Percentiles rank a stretch among this genome's conserved stretches.
Evolutionary conservation across 495 filamentous ascomycete species (phyloP).

Genomic region (Aspergillus hancockii): DNA sequence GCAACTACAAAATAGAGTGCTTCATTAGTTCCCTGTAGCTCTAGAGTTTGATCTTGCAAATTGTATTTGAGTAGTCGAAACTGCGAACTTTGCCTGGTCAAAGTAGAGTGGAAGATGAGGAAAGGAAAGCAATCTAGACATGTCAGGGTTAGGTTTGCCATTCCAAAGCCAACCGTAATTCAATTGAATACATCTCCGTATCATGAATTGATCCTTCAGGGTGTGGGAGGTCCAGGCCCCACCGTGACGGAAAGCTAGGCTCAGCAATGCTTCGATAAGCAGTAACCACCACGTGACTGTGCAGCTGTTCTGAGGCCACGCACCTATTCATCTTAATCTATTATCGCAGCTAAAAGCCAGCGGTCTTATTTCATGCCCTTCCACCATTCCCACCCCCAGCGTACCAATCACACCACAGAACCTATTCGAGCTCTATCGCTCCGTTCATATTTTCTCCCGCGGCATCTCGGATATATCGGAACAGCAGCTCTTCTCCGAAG

Average conservation of each 20-base stretch:
- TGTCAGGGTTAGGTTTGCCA: not conserved
- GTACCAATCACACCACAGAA: not conserved
- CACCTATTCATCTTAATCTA: conserved; percentile 17
- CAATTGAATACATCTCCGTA: no score
- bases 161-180: no score
- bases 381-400: not conserved
- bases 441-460: not conserved
- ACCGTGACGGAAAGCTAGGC: not conserved
- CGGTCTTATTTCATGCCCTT: not conserved
- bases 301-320: conserved; percentile 37
- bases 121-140: not conserved
- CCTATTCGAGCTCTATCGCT: not conserved
- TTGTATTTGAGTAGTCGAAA: no score
- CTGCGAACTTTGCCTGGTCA: no score
- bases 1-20: no score
- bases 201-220: no score
- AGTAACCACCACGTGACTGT: conserved; percentile 30
- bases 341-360: not conserved
- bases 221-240: no score
- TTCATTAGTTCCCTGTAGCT: no score
- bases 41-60: no score
- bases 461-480: not conserved
- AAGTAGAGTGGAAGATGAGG: no score
- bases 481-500: conserved; percentile 2
- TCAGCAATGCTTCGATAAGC: conserved; percentile 27